Base-by-base conservation (phyloP, 768 basidiomycete genomes). In the Leucosporidium creatinivorum region DNA sequence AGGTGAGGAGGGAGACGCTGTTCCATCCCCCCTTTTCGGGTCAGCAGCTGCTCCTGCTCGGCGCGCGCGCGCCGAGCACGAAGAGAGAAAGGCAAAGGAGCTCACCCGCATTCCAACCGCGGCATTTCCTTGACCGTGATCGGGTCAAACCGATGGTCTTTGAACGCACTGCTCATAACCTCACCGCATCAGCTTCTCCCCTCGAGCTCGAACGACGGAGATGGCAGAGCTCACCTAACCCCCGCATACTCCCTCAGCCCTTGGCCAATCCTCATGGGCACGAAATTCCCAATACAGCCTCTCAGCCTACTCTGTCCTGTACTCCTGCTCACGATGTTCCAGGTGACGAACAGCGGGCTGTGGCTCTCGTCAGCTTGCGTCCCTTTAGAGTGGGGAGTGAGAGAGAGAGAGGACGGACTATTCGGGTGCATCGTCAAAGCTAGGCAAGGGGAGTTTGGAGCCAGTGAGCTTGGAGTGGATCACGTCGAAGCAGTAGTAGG, bases 201-300 rank as follows among this genome's bases (percentile, higher is more conserved):
- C n/a, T n/a, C n/a, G n/a, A n/a, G n/a, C n/a, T n/a, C n/a, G n/a
- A 33, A 33, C 33, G 33, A 33, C 33, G n/a, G n/a, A n/a, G n/a
- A n/a, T n/a, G n/a, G n/a, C 8, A 2, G 18, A 9, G 49, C 78
- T 50, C 33, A 80, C 81, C 78, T 93, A 78, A 89, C 84, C 66
- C 93, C 83, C 31, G 94, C 94, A 76, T 96, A 98, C 73, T 98
- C 91, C 51, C 84, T 83, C 67, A 99, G 78, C 21, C 91, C 92
- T 33, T 88, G 83, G 65, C 81, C 83, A 33, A 98, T 81, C 17
- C 85, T 79, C 77, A 87, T 82, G 17, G 89, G 82, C 44, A 87
- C 85, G 75, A 99, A 99, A 78, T 85, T 92, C 75, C 94, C 94
- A 73, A 99, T 97, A 80, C 94, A 99, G 57, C 94, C 94, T 61